Percentiles rank a stretch among this genome's conserved stretches.
Evolutionary conservation across 2,329 filamentous ascomycete genomes (phyloP).

Genomic region (Aspergillus fischeri): DNA sequence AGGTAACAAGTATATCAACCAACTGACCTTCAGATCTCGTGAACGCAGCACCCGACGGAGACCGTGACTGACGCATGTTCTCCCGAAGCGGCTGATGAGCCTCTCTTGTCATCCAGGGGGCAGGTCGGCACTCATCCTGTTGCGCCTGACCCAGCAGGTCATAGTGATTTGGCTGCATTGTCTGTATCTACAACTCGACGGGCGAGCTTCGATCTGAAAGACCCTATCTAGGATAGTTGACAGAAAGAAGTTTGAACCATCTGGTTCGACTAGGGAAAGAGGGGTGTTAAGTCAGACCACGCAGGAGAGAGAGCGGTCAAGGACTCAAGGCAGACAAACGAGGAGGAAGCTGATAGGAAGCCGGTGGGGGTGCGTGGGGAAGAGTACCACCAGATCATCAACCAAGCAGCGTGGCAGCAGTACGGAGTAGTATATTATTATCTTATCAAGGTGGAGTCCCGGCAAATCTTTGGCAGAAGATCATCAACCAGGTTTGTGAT

Average conservation of each 20-base stretch:
- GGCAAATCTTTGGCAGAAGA: not conserved
- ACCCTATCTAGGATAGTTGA: not conserved
- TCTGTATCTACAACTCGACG: not conserved
- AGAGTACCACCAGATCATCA: not conserved
- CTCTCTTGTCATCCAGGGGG: slow-evolving; percentile 34
- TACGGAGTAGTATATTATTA: not conserved
- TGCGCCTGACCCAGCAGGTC: slow-evolving; percentile 36
- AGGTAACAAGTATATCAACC: slow-evolving; percentile 10
- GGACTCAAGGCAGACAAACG: too few species aligned
- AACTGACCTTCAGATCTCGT: slow-evolving; percentile 43
- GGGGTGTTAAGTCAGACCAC: not conserved
- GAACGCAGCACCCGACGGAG: slow-evolving; percentile 30
- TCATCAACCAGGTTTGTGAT: not conserved
- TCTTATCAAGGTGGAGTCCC: not conserved
- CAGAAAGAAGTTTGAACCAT: not conserved
- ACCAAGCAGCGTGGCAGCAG: not conserved
- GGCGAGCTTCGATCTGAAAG: not conserved
- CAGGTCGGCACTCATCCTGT: slow-evolving; percentile 24
- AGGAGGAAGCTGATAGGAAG: not conserved
- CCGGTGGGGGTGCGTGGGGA: not conserved
- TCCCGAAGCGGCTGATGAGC: slow-evolving; percentile 27
- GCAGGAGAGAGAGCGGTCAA: not conserved
- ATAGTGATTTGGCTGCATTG: slow-evolving; percentile 40
- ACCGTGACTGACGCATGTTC: slow-evolving; percentile 30
- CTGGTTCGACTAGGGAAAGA: not conserved